Conservation (phyloP, 2,329 filamentous ascomycete species). For the Trichoderma aggressivum region DNA sequence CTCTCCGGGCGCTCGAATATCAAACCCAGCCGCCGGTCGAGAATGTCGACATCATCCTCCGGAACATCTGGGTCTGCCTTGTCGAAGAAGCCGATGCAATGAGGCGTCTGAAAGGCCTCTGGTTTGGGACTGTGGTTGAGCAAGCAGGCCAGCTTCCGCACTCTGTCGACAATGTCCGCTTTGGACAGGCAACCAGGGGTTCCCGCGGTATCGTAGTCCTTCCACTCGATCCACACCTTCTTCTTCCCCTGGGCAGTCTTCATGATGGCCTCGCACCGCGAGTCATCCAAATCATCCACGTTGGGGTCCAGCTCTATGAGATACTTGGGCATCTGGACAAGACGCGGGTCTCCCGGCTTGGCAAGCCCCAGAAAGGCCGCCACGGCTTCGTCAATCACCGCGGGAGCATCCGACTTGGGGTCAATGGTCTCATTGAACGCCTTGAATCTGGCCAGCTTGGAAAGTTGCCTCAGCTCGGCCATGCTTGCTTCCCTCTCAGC, state of each 20-base stretch:
- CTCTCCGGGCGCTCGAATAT: constrained; percentile 49
- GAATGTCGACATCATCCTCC: constrained; percentile 40
- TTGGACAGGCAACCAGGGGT: constrained; percentile 39
- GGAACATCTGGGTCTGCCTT: constrained; percentile 35
- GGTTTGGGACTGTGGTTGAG: constrained; percentile 47
- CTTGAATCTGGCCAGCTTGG: constrained; percentile 48
- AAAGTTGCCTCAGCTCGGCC: constrained; percentile 39
- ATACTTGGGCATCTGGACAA: constrained; percentile 35
- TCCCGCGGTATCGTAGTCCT: constrained; percentile 43
- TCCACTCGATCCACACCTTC: constrained; percentile 50
- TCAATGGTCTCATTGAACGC: constrained; percentile 49
- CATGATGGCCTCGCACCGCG: constrained; percentile 41
- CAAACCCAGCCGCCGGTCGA: constrained; percentile 47
- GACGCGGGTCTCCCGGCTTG: constrained; percentile 31
- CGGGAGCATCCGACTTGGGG: constrained; percentile 29
- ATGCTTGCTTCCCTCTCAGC: constrained; percentile 38
- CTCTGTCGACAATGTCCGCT: constrained; percentile 41
- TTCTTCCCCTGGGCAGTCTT: constrained; percentile 34
- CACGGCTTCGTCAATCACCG: constrained; percentile 35
- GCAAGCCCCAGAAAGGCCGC: constrained; percentile 40
- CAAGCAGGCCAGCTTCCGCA: constrained; percentile 46
- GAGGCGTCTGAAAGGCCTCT: constrained; percentile 47
- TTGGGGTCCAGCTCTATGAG: constrained; percentile 34
- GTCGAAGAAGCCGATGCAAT: constrained; percentile 51
- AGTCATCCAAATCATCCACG: constrained; percentile 32